A percentile compares a stretch with the other conserved stretches of the same genome.
Evolutionary conservation across 768 basidiomycete genomes (phyloP).

Genomic region (Fomitopsis serialis): DNA sequence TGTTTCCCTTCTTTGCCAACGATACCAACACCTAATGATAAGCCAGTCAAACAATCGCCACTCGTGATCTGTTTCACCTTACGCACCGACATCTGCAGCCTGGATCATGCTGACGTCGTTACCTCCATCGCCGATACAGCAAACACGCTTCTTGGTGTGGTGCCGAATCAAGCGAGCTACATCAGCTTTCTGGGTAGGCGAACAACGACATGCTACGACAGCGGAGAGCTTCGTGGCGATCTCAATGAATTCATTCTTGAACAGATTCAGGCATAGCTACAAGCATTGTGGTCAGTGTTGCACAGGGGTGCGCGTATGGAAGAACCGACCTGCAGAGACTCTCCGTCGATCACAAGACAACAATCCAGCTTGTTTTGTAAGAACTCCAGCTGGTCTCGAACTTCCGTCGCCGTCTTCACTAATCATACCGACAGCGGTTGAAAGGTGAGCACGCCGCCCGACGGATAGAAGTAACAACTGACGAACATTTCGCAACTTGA

Average conservation of each 20-base stretch:
- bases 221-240: constrained; percentile 94
- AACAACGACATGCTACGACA: constrained; percentile 96
- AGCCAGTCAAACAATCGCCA: neutral
- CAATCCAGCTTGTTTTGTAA: constrained; percentile 93
- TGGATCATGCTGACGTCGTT: constrained; percentile 99
- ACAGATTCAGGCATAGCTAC: constrained; percentile 85
- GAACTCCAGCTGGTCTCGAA: constrained; percentile 86
- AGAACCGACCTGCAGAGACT: constrained; percentile 78
- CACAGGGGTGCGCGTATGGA: neutral
- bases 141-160: constrained; percentile 91
- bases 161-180: constrained; percentile 89
- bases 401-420: constrained; percentile 86
- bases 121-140: constrained; percentile 98
- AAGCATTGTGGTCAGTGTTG: neutral
- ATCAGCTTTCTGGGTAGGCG: constrained; percentile 98
- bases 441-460: neutral
- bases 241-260: constrained; percentile 92
- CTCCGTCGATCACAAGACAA: constrained; percentile 97
- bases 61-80: neutral
- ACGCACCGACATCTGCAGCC: constrained; percentile 94
- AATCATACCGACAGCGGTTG: neutral
- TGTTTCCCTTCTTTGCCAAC: constrained; percentile 99
- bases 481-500: constrained; percentile 86
- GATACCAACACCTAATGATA: constrained; percentile 77
- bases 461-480: neutral